Evolutionary conservation across 805 yeast species (phyloP), one percentile per base, ranked within the genome.

Genomic region (Zygoascus tannicola): DNA sequence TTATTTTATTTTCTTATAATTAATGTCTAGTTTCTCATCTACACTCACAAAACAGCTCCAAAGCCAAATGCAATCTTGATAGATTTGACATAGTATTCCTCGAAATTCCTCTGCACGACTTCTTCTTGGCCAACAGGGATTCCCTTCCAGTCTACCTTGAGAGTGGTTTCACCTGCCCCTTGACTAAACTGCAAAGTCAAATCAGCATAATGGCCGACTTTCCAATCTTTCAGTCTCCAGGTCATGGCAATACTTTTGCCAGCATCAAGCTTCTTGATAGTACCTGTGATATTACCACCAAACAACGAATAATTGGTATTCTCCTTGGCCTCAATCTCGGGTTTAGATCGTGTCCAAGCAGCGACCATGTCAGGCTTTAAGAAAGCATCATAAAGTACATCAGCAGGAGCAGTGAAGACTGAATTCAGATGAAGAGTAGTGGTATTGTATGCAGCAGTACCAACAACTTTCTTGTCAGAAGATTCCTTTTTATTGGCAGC

Each of bases 61-160:
- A 85, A 88, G 1, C 98, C 98, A 64, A 92, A 92, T 0, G 96
- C 82, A 35, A 85, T 60, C 67, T 87, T 92, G 58, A 92, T 90
- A 4, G 95, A 76, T 64, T 81, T 80, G 41, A 92, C 79, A 60
- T 92, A 92, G 65, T 87, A 85, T 49, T 85, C 86, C 56, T 86
- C 85, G 58, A 92, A 90, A 63, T 90, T 92, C 34, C 71, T 75
- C 57, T 79, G 76, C 33, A 85, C 95, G 19, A 55, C 81, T 65
- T 56, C 94, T 92, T 92, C 97, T 60, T 92, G 94, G 12, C 97
- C 99, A 33, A 90, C 71, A 15, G 99, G 99, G 40, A 92, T 81
- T 14, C 97, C 97, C 15, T 76, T 69, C 76, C 90, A 86, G 36
- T 72, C 68, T 16, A 87, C 86, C 47, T 78, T 77, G 67, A 88